Conservation (phyloP, 78 protist genomes). For the Guillardia theta region DNA sequence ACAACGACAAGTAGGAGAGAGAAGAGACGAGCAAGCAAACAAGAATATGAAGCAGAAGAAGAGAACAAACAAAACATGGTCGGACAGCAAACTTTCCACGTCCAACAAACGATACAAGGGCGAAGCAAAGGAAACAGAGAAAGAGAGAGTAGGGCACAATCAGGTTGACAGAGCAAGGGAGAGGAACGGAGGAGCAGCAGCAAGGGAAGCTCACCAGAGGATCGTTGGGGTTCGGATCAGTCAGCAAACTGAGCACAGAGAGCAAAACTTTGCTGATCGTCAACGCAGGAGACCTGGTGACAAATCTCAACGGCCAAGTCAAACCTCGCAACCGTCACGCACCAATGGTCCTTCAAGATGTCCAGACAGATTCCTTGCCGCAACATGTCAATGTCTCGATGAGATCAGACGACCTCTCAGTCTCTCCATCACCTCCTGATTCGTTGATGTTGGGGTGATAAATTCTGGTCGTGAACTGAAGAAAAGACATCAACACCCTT, state of each 20-base stretch:
- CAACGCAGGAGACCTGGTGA: slow-evolving; percentile 78
- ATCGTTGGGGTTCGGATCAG: slow-evolving; percentile 92
- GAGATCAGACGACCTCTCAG: no score
- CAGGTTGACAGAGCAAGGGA: no score
- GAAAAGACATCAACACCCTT: not conserved
- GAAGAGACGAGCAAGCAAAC: no score
- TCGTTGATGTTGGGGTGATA: slow-evolving; percentile 88
- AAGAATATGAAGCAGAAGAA: no score
- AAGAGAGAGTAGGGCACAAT: no score
- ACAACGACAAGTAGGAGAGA: no score
- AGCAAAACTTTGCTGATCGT: slow-evolving; percentile 81
- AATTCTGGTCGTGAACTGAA: slow-evolving; percentile 79
- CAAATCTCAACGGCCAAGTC: not conserved
- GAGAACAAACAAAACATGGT: no score
- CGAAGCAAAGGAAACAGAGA: no score
- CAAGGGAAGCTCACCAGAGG: slow-evolving; percentile 73
- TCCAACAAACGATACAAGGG: no score
- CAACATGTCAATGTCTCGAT: no score
- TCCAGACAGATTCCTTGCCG: slow-evolving; percentile 93
- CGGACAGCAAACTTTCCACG: no score
- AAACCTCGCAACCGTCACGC: not conserved
- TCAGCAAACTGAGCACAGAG: slow-evolving; percentile 80
- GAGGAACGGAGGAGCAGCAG: not conserved
- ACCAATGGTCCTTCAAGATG: slow-evolving; percentile 88
- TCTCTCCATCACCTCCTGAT: no score